Evolutionary conservation across 2,329 filamentous ascomycete species (phyloP).

Genomic region (Talaromyces albobiverticillius): DNA sequence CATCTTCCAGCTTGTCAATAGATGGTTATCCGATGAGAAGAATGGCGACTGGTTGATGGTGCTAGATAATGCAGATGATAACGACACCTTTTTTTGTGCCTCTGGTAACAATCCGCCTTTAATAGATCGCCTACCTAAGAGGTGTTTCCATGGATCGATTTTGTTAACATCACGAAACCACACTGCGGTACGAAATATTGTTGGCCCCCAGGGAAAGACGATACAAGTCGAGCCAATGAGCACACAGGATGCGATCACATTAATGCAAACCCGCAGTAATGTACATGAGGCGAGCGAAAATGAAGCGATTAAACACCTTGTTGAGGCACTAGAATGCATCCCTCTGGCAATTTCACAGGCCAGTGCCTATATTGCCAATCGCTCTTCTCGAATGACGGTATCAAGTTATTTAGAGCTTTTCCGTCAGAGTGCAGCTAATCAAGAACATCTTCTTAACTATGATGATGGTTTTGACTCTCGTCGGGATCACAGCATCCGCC

Average conservation of each 20-base stretch:
- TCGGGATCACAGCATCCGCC: constrained; percentile 29
- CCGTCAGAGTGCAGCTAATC: constrained; percentile 1
- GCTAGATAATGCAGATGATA: constrained; percentile 26
- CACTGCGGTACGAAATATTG: constrained; percentile 9
- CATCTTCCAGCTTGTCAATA: constrained; percentile 27
- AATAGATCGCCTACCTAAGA: too few species aligned
- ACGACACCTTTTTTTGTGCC: constrained; percentile 18
- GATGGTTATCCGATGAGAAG: constrained; percentile 21
- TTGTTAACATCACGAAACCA: constrained; percentile 18
- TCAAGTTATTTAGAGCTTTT: constrained; percentile 10
- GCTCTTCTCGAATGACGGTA: neutral
- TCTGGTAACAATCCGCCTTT: too few species aligned
- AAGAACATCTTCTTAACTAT: neutral
- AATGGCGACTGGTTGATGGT: constrained; percentile 23
- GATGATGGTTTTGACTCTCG: neutral
- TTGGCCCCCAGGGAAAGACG: constrained; percentile 5
- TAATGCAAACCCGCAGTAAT: neutral
- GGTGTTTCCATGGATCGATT: constrained; percentile 19
- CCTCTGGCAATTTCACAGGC: constrained; percentile 31
- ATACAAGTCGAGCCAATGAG: neutral
- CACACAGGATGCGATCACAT: neutral
- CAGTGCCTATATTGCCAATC: constrained; percentile 26
- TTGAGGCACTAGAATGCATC: constrained; percentile 24
- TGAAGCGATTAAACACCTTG: constrained; percentile 15
- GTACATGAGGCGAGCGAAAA: neutral